Conservation (phyloP, 352 stramenopile species). For the Peronosclerospora sorghi region DNA sequence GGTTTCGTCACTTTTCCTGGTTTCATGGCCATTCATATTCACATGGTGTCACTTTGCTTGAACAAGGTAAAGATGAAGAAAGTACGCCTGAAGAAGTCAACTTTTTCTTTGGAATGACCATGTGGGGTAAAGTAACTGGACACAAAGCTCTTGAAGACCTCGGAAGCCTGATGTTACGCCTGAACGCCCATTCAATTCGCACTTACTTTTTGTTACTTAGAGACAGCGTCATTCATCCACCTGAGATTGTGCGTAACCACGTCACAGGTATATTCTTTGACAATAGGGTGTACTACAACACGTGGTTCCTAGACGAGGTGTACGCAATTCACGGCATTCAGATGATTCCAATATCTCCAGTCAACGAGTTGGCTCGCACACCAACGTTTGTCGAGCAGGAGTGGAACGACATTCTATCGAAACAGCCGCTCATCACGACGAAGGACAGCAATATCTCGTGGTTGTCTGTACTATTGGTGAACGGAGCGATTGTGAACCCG, state of each 20-base stretch:
- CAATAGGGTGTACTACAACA: constrained; percentile 66
- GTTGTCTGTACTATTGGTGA: constrained; percentile 61
- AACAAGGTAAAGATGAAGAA: constrained; percentile 66
- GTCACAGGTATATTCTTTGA: constrained; percentile 71
- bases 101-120: constrained; percentile 68
- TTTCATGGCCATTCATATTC: constrained; percentile 69
- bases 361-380: constrained; percentile 58
- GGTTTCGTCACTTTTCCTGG: constrained; percentile 70
- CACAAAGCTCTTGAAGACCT: constrained; percentile 52
- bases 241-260: constrained; percentile 53
- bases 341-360: constrained; percentile 64
- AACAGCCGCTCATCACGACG: constrained; percentile 36
- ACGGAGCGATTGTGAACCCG: constrained; percentile 49
- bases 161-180: constrained; percentile 60
- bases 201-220: constrained; percentile 63
- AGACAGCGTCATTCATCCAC: constrained; percentile 51
- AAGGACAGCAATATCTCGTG: constrained; percentile 35
- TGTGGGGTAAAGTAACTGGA: constrained; percentile 52
- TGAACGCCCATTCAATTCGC: constrained; percentile 46
- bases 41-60: constrained; percentile 43
- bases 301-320: constrained; percentile 55
- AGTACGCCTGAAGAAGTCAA: constrained; percentile 73
- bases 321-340: constrained; percentile 74
- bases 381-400: constrained; percentile 51
- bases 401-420: constrained; percentile 64